Base-by-base conservation (phyloP, 116 monocot genomes). In the Iris pallida region DNA sequence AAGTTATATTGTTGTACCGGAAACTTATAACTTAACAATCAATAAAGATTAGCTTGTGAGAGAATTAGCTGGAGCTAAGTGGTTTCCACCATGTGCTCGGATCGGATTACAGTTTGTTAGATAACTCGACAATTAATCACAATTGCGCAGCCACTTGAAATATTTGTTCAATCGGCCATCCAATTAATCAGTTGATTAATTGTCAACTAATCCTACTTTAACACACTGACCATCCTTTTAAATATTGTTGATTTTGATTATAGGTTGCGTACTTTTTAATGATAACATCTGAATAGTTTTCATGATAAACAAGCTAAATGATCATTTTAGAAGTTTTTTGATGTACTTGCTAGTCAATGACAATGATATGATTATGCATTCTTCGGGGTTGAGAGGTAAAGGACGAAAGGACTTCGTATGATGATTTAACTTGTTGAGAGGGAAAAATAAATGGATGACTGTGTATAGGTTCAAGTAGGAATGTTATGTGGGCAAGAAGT, bases 401-500 rank as follows among this genome's bases (percentile, higher is more conserved):
- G 43, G 11, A 48, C 3, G 63, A 69, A 66, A 16, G 53, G 55
- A 8, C 52, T 9, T 59, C 52, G 42, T 12, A 68, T 61, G 14
- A 65, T 59, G 7, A 17, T 69, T 74, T 69, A 78, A 6, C 68
- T 78, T 77, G 17, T 66, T 73, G 46, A 80, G 68, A 72, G 68
- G 73, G 57, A 74, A 82, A 82, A 73, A 70, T 83, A 76, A 95
- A 82, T 77, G 64, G 65, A 80, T 88, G 86, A 79, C 64, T 96
- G 64, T 92, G 67, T 92, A 83, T 83, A 89, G 92, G 92, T 79
- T 85, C 89, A 86, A 62, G 64, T 91, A 82, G 92, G 86, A 63
- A 66, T 87, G 15, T 82, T 82, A 58, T 91, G 80, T 89, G 89
- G 88, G 76, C 92, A 92, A 85, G 89, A 92, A 85, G 92, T 86